These are phyloP conservation scores for Fusarium pilosicola DNA, from an alignment of 2,329 filamentous ascomycete species.

Conservation along the genomic window DNA sequence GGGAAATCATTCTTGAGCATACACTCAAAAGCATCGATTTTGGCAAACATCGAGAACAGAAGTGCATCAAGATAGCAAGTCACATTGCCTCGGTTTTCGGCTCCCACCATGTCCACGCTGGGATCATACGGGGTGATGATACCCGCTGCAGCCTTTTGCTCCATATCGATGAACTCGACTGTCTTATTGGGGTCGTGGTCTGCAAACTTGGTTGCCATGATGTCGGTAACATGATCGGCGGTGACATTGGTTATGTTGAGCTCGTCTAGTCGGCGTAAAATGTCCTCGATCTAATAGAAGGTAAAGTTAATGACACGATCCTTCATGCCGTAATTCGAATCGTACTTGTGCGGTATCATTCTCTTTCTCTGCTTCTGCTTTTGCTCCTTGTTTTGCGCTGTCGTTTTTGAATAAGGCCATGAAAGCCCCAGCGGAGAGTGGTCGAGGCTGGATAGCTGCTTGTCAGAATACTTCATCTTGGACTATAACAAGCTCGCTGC, in stretches of 20 bases:
- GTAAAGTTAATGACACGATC: constrained; percentile 24
- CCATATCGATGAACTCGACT: constrained; percentile 78
- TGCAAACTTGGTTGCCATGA: constrained; percentile 70
- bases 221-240: constrained; percentile 67
- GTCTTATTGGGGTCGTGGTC: constrained; percentile 78
- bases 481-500: background rate
- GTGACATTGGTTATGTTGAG: constrained; percentile 58
- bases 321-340: background rate
- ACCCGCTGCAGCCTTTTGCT: constrained; percentile 84
- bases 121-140: constrained; percentile 80
- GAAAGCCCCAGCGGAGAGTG: constrained; percentile 66
- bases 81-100: constrained; percentile 84
- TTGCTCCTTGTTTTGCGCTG: constrained; percentile 59
- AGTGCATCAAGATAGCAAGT: constrained; percentile 96
- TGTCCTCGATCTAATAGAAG: constrained; percentile 53
- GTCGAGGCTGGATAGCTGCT: constrained; percentile 55
- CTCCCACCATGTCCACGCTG: constrained; percentile 78
- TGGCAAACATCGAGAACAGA: constrained; percentile 95
- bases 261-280: constrained; percentile 54
- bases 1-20: constrained; percentile 85
- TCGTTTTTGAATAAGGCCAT: constrained; percentile 73
- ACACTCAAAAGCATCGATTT: constrained; percentile 89
- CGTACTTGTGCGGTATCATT: constrained; percentile 54
- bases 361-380: constrained; percentile 60
- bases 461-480: constrained; percentile 14